Percentiles rank a stretch among this genome's conserved stretches.
Evolutionary conservation across 78 protist genomes (phyloP).

Genomic region (Protostelium mycophagum): DNA sequence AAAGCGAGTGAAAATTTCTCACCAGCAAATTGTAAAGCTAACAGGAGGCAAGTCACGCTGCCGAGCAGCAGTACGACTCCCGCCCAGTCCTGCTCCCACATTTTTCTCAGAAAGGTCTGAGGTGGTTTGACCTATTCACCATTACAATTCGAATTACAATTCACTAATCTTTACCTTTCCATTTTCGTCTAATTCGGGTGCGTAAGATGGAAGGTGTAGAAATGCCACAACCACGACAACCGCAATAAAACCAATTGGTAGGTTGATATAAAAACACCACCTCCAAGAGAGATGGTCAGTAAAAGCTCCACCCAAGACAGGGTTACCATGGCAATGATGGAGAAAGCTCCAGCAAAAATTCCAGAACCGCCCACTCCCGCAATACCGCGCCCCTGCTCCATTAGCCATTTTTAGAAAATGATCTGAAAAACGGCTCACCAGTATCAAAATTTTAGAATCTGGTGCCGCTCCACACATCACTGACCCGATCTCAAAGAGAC

Average conservation of each 20-base stretch:
- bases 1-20: no score
- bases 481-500: slow-evolving; percentile 28
- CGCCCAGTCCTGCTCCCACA: slow-evolving; percentile 19
- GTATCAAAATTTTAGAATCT: slow-evolving; percentile 16
- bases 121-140: no score
- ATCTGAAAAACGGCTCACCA: no score
- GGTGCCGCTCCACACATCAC: slow-evolving; percentile 27
- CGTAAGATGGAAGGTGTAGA: slow-evolving; percentile 20
- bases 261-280: slow-evolving; percentile 66
- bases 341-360: slow-evolving; percentile 43
- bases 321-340: neutral
- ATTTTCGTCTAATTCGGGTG: neutral
- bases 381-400: no score
- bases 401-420: no score
- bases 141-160: no score
- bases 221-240: slow-evolving; percentile 25
- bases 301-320: slow-evolving; percentile 61
- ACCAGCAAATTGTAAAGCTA: slow-evolving; percentile 61
- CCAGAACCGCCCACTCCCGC: slow-evolving; percentile 66
- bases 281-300: slow-evolving; percentile 56
- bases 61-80: slow-evolving; percentile 29
- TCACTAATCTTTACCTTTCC: neutral
- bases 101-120: slow-evolving; percentile 26
- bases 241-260: slow-evolving; percentile 48
- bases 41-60: slow-evolving; percentile 25